Evolutionary conservation across 2,329 filamentous ascomycete species (phyloP), one percentile per base, ranked within the genome.

Genomic region (Neonectria faginata): DNA sequence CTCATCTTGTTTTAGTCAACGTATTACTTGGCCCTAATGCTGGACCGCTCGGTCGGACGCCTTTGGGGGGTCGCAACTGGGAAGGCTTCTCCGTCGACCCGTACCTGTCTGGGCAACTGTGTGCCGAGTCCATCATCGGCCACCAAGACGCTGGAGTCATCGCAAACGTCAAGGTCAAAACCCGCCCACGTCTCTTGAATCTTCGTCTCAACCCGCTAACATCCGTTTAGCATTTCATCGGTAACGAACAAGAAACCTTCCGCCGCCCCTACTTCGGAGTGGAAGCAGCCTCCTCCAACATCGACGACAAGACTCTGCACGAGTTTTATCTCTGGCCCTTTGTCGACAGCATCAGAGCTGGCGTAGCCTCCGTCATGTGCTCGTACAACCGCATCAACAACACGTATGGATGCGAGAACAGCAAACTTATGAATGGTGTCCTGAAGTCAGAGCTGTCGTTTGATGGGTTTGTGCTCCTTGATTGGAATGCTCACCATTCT

Each of bases 111-210:
- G 93, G 92, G 20, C 84, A 88, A 5, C 4, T 92, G 61, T 90
- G 91, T 64, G 86, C 86, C n/a, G 86, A 92, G 72, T 91, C 91
- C 1, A 87, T 95, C 70, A 84, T 86, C 67, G 92, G 92, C 31
- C 92, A 93, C 57, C 92, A 96, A 75, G 88, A 90, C 72, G 89
- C 89, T 3, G 92, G 92, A 71, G 89, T 95, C 41, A 91, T 97
- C 76, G 92, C 93, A 60, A 92, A 89, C 80, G 89, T 83, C 83
- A 95, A 86, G 39, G 39, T 42, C 1, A 10, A 7, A 4, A 10
- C 1, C 1, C n/a, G 1, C 18, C 10, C 2, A 5, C n/a, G 2
- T 11, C n/a, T 10, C 8, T 10, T 10, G 18, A 1, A 42, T 29
- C 29, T 10, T 9, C n/a, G 3, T 4, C 9, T 20, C n/a, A n/a